Conservation (phyloP, 331 rosid genomes). For the Stylosanthes scabra region DNA sequence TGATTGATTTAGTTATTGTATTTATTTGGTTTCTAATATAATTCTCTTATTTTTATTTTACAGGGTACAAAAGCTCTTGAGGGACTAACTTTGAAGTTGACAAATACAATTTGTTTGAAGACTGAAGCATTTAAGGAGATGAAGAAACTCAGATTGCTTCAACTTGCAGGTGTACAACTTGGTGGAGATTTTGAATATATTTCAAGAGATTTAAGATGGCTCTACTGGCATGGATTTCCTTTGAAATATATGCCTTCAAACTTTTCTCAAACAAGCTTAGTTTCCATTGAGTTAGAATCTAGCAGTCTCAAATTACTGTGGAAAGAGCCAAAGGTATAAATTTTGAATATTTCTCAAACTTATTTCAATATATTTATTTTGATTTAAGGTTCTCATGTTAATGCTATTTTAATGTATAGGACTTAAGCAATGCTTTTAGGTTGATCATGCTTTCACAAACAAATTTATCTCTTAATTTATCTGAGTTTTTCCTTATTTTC, state of each 20-base stretch:
- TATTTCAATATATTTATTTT: no score
- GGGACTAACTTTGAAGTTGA: slow-evolving; percentile 10
- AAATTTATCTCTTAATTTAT: no score
- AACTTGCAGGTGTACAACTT: slow-evolving; percentile 12
- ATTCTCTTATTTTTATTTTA: neutral
- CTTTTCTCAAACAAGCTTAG: neutral
- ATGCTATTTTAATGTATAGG: no score
- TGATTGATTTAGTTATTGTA: no score
- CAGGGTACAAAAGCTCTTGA: neutral
- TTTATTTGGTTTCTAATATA: neutral
- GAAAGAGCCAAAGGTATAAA: neutral
- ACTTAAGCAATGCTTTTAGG: no score
- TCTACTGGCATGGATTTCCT: slow-evolving; percentile 20
- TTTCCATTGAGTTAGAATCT: neutral
- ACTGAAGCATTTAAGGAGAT: neutral
- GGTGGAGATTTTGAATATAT: neutral
- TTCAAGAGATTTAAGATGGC: slow-evolving; percentile 4
- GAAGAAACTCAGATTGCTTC: slow-evolving; percentile 1
- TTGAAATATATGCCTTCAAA: neutral
- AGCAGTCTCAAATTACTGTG: neutral
- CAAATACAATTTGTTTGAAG: neutral
- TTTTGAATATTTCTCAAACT: neutral
- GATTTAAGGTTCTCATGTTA: no score
- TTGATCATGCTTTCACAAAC: no score
- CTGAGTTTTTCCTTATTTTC: no score